Conservation (phyloP, 2,329 filamentous ascomycete genomes). For the Pseudocercospora fijiensis region DNA sequence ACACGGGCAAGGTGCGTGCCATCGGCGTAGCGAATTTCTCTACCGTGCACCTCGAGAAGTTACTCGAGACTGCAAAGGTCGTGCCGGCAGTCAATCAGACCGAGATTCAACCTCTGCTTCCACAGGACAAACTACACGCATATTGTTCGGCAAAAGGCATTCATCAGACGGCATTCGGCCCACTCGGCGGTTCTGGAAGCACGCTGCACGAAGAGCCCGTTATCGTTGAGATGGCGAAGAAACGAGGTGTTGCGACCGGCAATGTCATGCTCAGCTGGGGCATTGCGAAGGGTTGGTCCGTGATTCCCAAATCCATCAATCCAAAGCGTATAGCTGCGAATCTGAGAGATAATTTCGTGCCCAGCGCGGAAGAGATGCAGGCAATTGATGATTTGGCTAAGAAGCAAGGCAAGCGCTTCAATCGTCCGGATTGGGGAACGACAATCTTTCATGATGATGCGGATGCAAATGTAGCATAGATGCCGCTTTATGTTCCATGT, state of each 20-base stretch:
- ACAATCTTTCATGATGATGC: conserved; percentile 49
- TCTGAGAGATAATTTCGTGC: conserved; percentile 17
- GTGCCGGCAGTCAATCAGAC: conserved; percentile 25
- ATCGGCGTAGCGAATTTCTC: conserved; percentile 53
- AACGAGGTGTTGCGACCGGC: conserved; percentile 25
- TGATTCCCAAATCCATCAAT: conserved; percentile 41
- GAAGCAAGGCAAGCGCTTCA: conserved; percentile 45
- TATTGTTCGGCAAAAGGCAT: conserved; percentile 20
- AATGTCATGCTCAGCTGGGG: conserved; percentile 42
- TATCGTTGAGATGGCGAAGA: conserved; percentile 16
- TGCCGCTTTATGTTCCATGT: not conserved
- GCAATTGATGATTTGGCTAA: conserved; percentile 32
- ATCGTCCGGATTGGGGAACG: conserved; percentile 47
- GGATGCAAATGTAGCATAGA: conserved; percentile 8
- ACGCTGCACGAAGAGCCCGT: conserved; percentile 19
- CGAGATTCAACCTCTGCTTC: conserved; percentile 21
- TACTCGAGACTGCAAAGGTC: conserved; percentile 17
- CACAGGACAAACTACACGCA: conserved; percentile 15
- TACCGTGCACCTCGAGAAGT: conserved; percentile 46
- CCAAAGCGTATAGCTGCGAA: conserved; percentile 22
- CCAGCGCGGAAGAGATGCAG: conserved; percentile 20
- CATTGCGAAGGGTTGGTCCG: conserved; percentile 36
- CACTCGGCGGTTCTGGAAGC: conserved; percentile 18
- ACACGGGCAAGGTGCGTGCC: conserved; percentile 48
- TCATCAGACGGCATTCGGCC: conserved; percentile 20